Percentiles rank a stretch among this genome's conserved stretches.
These are phyloP conservation scores for Ilyonectria mors-panacis DNA, from an alignment of 2,329 filamentous ascomycete genomes.

Conservation along the genomic window DNA sequence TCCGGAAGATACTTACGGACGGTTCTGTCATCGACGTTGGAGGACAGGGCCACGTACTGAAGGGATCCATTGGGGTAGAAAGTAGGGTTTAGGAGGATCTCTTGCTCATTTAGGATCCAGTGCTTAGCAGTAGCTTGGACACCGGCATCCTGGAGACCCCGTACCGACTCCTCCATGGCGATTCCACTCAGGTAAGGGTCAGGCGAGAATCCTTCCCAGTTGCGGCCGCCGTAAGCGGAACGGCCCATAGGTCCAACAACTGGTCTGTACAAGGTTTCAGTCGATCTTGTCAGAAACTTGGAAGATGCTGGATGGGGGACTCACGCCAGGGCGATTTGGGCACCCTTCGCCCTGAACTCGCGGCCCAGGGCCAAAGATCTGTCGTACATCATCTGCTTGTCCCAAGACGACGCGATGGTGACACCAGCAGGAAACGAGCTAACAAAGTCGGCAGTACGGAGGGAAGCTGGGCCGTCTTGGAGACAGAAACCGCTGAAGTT, in stretches of 20 bases:
- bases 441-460: slow-evolving; percentile 57
- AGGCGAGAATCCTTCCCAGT: slow-evolving; percentile 76
- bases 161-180: slow-evolving; percentile 54
- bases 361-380: slow-evolving; percentile 67
- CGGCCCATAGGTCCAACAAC: slow-evolving; percentile 61
- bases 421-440: slow-evolving; percentile 69
- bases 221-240: slow-evolving; percentile 66
- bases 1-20: slow-evolving; percentile 56
- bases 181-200: slow-evolving; percentile 79
- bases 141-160: slow-evolving; percentile 53
- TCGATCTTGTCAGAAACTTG: no score
- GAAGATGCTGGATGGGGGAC: no score
- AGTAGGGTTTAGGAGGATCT: slow-evolving; percentile 49
- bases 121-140: slow-evolving; percentile 58
- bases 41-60: slow-evolving; percentile 47
- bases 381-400: slow-evolving; percentile 76
- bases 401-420: slow-evolving; percentile 75
- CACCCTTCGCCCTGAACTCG: slow-evolving; percentile 80
- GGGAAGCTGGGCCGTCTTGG: slow-evolving; percentile 52
- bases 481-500: slow-evolving; percentile 61
- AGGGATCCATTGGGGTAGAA: slow-evolving; percentile 35
- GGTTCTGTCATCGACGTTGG: slow-evolving; percentile 71
- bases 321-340: slow-evolving; percentile 69
- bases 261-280: slow-evolving; percentile 56
- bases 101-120: slow-evolving; percentile 56